Conservation (phyloP, 768 basidiomycete species). For the Lactarius akahatsu region DNA sequence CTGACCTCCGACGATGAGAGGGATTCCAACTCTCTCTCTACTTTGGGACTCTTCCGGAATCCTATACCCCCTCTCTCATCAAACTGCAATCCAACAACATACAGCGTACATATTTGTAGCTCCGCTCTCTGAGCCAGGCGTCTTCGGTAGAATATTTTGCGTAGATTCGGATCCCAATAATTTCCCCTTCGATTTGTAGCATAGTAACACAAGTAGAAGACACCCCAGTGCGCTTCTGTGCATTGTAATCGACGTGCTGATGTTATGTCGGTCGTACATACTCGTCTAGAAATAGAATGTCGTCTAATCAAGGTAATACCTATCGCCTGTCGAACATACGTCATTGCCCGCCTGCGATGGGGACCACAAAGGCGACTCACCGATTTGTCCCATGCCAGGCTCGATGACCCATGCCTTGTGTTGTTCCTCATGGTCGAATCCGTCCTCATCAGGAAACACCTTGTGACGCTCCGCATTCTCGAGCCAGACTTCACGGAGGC, state of each 20-base stretch:
- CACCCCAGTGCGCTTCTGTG: neutral
- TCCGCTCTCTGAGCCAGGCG: neutral
- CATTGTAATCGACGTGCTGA: slow-evolving; percentile 1
- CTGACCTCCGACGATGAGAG: slow-evolving; percentile 19
- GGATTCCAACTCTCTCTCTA: neutral
- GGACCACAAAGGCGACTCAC: slow-evolving; percentile 40
- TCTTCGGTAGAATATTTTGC: neutral
- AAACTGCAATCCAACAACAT: neutral
- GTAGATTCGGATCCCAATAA: neutral
- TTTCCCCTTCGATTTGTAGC: slow-evolving; percentile 7
- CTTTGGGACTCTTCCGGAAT: neutral
- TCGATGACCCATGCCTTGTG: slow-evolving; percentile 77
- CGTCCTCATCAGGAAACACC: slow-evolving; percentile 35
- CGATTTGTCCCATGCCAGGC: slow-evolving; percentile 88
- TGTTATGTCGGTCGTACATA: neutral
- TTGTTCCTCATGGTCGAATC: slow-evolving; percentile 41
- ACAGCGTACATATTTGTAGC: neutral
- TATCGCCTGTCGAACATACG: slow-evolving; percentile 36
- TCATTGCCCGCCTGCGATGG: neutral
- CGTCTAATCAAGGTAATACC: slow-evolving; percentile 39
- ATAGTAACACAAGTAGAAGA: neutral
- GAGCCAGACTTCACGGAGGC: slow-evolving; percentile 73
- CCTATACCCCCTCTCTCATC: neutral
- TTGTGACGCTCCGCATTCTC: slow-evolving; percentile 48
- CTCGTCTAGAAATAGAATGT: neutral